A percentile compares a stretch with the other conserved stretches of the same genome.
Conservation (phyloP, 257 asterid genomes). For the Cruciata laevipes region DNA sequence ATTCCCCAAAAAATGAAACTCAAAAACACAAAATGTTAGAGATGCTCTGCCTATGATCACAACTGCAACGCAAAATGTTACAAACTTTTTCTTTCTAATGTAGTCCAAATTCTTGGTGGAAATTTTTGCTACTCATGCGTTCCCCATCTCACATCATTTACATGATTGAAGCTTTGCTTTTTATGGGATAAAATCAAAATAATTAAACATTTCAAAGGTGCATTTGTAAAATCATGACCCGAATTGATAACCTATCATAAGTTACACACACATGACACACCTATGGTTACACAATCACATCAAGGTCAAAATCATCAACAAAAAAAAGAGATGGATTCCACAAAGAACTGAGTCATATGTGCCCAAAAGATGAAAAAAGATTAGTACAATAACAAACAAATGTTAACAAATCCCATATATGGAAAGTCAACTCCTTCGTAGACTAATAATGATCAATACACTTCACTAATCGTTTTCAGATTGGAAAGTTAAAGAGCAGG, state of each 20-base stretch:
- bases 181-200: no score
- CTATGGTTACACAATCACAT: conserved; percentile 4
- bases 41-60: no score
- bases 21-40: no score
- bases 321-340: not conserved
- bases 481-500: conserved; percentile 31
- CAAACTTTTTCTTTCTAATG: no score
- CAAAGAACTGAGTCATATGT: not conserved
- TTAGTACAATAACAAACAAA: conserved; percentile 16
- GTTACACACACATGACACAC: not conserved
- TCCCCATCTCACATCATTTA: not conserved
- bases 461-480: no score
- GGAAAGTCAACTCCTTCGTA: not conserved
- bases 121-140: not conserved
- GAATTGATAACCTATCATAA: no score
- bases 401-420: conserved; percentile 21
- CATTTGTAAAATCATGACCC: no score
- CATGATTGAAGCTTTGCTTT: not conserved
- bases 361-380: conserved; percentile 15
- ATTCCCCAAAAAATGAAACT: no score
- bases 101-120: not conserved
- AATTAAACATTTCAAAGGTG: no score
- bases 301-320: conserved; percentile 2
- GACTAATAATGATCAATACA: no score
- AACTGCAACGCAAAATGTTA: no score